Evolutionary conservation across 1,139 yeast genomes (phyloP).

Genomic region (Yamadazyma songkhlaensis): DNA sequence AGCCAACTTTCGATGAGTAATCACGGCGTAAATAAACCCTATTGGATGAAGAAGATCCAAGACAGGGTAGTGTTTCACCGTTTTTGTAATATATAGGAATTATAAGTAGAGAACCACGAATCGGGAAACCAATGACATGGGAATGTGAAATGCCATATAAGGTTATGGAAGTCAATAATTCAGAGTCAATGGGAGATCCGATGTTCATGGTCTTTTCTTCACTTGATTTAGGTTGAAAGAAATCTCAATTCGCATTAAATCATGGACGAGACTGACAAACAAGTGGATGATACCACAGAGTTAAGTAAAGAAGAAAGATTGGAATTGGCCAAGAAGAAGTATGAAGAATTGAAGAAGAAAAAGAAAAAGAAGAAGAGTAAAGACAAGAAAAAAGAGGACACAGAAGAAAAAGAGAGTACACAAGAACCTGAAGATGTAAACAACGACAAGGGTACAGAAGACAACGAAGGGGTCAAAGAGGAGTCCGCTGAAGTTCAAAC

Average conservation of each 20-base stretch:
- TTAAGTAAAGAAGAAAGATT: conserved; percentile 52
- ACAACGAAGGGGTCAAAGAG: conserved; percentile 8
- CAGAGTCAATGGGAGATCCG: too few relatives aligned
- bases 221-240: too few relatives aligned
- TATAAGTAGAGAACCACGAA: too few relatives aligned
- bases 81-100: too few relatives aligned
- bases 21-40: too few relatives aligned
- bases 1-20: too few relatives aligned
- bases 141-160: too few relatives aligned
- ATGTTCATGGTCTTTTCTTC: too few relatives aligned
- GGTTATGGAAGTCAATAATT: too few relatives aligned
- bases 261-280: not conserved
- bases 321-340: conserved; percentile 63
- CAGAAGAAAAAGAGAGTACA: conserved; percentile 9
- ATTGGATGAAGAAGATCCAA: too few relatives aligned
- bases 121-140: too few relatives aligned
- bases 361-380: conserved; percentile 42
- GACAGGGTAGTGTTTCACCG: too few relatives aligned
- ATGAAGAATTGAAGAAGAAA: conserved; percentile 62
- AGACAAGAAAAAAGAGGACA: conserved; percentile 10
- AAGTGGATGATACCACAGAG: conserved; percentile 14
- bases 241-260: not conserved
- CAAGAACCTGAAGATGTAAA: conserved; percentile 7
- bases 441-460: conserved; percentile 9
- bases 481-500: conserved; percentile 1